Conservation (phyloP, 2,329 filamentous ascomycete genomes). For the Cadophora sp. region DNA sequence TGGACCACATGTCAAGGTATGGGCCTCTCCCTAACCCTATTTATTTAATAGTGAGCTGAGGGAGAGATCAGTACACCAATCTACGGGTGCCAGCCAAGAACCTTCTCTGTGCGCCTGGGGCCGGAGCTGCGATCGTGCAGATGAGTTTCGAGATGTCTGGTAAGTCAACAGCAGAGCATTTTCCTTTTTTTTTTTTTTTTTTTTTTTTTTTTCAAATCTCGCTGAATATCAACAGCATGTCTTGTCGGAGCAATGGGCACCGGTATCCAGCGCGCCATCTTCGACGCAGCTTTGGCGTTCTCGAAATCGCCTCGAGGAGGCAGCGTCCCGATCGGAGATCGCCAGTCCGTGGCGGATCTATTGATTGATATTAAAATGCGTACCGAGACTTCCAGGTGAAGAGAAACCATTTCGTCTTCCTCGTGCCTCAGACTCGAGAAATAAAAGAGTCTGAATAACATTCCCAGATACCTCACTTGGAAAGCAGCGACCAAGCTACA, state of each 20-base stretch:
- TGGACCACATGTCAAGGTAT: conserved; percentile 50
- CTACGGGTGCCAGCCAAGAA: conserved; percentile 54
- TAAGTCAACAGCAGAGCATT: background rate
- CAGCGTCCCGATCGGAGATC: conserved; percentile 52
- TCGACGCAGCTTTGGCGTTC: conserved; percentile 57
- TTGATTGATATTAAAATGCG: conserved; percentile 59
- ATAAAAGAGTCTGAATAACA: background rate
- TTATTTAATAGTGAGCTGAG: too few relatives aligned
- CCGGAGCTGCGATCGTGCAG: conserved; percentile 52
- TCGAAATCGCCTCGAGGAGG: conserved; percentile 55
- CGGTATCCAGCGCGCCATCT: conserved; percentile 58
- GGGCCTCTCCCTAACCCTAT: too few relatives aligned
- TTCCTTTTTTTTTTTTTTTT: background rate
- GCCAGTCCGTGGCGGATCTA: conserved; percentile 58
- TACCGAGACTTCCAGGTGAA: conserved; percentile 49
- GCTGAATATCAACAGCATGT: conserved; percentile 45
- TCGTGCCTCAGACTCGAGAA: background rate
- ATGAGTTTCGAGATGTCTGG: conserved; percentile 46
- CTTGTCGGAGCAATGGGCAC: conserved; percentile 61
- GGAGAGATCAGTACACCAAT: conserved; percentile 48
- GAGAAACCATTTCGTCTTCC: background rate
- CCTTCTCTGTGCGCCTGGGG: conserved; percentile 52
- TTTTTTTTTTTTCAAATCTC: background rate
- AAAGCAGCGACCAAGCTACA: conserved; percentile 51
- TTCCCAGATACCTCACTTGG: conserved; percentile 53